These are phyloP conservation scores for Dryas octopetala DNA, from an alignment of 306 rosid genomes.

Conservation along the genomic window DNA sequence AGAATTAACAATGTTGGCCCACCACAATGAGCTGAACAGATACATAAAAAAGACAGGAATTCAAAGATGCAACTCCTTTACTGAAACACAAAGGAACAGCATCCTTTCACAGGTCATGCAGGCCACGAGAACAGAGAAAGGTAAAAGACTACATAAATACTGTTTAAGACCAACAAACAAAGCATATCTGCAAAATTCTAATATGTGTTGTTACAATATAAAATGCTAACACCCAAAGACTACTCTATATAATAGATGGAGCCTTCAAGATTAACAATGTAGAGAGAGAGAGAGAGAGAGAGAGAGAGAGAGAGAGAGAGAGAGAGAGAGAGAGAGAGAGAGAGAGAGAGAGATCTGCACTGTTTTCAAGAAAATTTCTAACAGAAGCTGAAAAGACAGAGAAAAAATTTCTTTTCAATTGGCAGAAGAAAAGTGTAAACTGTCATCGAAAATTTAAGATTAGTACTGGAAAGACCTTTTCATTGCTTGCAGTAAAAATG, in stretches of 20 bases:
- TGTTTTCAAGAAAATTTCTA: background rate
- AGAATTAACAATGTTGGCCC: background rate
- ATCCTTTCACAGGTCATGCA: background rate
- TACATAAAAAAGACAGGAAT: background rate
- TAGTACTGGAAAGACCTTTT: background rate
- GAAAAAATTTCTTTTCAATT: background rate
- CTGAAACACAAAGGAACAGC: background rate
- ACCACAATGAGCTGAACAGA: background rate
- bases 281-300: too few relatives aligned
- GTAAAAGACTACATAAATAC: background rate
- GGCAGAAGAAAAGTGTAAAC: background rate
- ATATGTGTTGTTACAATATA: background rate
- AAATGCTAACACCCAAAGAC: background rate
- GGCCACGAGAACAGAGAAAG: background rate
- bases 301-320: background rate
- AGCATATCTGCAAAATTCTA: background rate
- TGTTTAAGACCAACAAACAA: conserved; percentile 1
- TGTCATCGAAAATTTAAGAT: background rate
- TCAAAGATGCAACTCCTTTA: background rate
- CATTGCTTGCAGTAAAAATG: background rate
- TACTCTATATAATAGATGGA: background rate
- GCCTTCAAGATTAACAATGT: too few relatives aligned
- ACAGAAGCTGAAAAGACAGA: background rate
- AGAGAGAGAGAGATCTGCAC: background rate
- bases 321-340: background rate